Evolutionary conservation across 768 basidiomycete genomes (phyloP).

Genomic region (Leccinellum rugosiceps): DNA sequence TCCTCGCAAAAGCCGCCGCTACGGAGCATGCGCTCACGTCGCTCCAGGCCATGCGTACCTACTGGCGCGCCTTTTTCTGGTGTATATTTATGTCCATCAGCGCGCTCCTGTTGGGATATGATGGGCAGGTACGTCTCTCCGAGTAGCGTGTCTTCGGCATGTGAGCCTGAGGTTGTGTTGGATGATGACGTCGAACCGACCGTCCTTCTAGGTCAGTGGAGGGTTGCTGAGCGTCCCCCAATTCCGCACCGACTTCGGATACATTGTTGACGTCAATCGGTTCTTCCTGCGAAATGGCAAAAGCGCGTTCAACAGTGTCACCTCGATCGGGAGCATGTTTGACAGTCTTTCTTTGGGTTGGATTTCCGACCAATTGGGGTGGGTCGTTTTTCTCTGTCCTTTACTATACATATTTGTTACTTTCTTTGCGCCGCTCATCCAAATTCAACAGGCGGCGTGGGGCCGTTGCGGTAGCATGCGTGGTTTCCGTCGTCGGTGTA

Average conservation of each 20-base stretch:
- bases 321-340: slow-evolving; percentile 25
- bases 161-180: not conserved
- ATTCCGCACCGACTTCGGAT: slow-evolving; percentile 28
- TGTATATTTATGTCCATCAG: slow-evolving; percentile 25
- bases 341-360: slow-evolving; percentile 25
- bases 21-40: slow-evolving; percentile 20
- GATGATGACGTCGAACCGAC: not conserved
- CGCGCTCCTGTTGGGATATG: slow-evolving; percentile 26
- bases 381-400: not conserved
- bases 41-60: slow-evolving; percentile 13
- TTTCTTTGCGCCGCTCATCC: not conserved
- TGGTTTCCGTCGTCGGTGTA: slow-evolving; percentile 21
- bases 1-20: slow-evolving; percentile 22
- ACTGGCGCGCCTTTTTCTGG: slow-evolving; percentile 28
- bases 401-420: not conserved
- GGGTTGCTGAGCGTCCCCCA: slow-evolving; percentile 21
- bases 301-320: slow-evolving; percentile 26
- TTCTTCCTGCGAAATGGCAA: slow-evolving; percentile 28
- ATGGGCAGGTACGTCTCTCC: slow-evolving; percentile 17
- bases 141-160: not conserved
- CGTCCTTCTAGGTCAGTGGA: slow-evolving; percentile 12
- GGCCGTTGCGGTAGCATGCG: slow-evolving; percentile 20
- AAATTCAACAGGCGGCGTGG: slow-evolving; percentile 19
- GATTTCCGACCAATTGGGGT: slow-evolving; percentile 23
- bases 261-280: not conserved